Evolutionary conservation across 768 basidiomycete genomes (phyloP), one percentile per base, ranked within the genome.

Genomic region (Tylopilus sp.): DNA sequence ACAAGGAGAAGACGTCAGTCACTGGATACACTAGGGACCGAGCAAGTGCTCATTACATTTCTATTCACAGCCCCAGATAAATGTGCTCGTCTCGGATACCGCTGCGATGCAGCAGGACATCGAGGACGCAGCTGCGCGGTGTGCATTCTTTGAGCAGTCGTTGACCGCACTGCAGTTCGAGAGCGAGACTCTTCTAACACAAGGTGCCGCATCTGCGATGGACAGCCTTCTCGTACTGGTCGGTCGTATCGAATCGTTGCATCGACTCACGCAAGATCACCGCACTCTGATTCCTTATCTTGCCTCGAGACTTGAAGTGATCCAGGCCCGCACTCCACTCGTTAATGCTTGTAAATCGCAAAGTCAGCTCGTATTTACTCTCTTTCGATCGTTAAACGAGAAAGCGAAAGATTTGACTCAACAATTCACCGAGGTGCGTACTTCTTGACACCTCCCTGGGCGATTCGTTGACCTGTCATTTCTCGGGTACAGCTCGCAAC

Each of bases 321-420:
- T 47, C 0, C 45, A 44, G 18, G 20, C 39, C 15, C 44, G 35
- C 6, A 41, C 48, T 13, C 56, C 41, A 0, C 36, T 58, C 23
- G 30, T 58, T n/a, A 30, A 36, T 3, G 41, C 47, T 18, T 50
- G 47, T 20, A 50, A 53, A 44, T 50, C 41, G 12, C 47, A 53
- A 38, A 49, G 56, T 17, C 47, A 22, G n/a, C 11, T 41, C 31
- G 57, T 53, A 6, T 50, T 40, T 31, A 13, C 9, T 31, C 45
- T 44, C 5, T 53, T 58, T 40, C 47, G 11, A 38, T 47, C 28
- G 13, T 33, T 58, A 42, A 46, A 12, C 10, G 48, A 50, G 26
- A 58, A 45, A 33, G 51, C 51, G n/a, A 58, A 20, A 12, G 12
- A 47, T 6, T 17, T 58, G 56, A 58, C 51, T 13, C 18, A 44